Evolutionary conservation across 495 filamentous ascomycete genomes (phyloP), one percentile per base, ranked within the genome.

Genomic region (Acidomyces sp.): DNA sequence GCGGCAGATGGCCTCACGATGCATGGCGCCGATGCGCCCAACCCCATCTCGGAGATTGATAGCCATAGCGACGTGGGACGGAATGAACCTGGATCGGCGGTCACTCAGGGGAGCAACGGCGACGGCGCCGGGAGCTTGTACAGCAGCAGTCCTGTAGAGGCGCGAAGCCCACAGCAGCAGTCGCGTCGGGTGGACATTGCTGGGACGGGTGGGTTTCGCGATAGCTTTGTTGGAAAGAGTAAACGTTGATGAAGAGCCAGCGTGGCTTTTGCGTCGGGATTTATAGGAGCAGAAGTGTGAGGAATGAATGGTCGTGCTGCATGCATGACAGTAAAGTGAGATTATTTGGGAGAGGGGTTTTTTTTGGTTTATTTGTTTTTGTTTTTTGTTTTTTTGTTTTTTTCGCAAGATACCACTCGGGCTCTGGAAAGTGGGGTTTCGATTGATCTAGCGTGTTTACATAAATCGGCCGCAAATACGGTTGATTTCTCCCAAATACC

Each of bases 1-100:
- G 46, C 51, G 4, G 34, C 25, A 13, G 26, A 43, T 15, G 42
- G 43, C 19, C 13, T 45, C 45, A 46, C 45, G 28, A 53, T 53
- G 49, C 49, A 46, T 39, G 50, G 50, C 22, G 41, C 41, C 17
- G 17, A 19, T 18, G 34, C 25, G 22, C 6, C 22, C 1, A 31
- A 20, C 16, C 31, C 29, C 23, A 35, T 47, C 24, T 9, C 26
- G 33, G 44, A 48, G 34, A 42, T 47, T n/a, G 48, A 48, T 19
- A 27, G 22, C 25, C 37, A 46, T 19, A 33, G 33, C 4, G 39
- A 47, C 11, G 48, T 47, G 23, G 48, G 45, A 23, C 13, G 39
- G 18, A 23, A 19, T 17, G 36, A 40, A 5, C 26, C 26, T 13
- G 13, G 9, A 13, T 9, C 31, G 31, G 45, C n/a, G 6, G 18